Evolutionary conservation across 2,329 filamentous ascomycete species (phyloP).

Genomic region (Phyllosticta paracitricarpa): DNA sequence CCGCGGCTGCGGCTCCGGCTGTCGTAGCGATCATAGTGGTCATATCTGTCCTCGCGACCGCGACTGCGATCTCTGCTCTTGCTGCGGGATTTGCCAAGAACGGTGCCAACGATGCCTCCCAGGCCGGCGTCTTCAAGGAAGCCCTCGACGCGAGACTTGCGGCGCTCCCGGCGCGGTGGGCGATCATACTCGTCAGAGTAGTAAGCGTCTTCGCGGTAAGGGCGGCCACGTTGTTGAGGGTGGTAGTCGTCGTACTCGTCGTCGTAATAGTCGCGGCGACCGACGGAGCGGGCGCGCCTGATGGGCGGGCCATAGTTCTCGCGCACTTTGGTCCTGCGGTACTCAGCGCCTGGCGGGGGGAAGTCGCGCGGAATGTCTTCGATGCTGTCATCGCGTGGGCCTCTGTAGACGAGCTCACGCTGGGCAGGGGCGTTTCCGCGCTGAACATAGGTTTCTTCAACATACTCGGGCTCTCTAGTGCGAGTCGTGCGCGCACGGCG

Average conservation of each 20-base stretch:
- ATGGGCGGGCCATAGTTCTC: slow-evolving; percentile 36
- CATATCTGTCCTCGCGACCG: slow-evolving; percentile 34
- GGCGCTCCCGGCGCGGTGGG: slow-evolving; percentile 35
- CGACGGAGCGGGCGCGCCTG: slow-evolving; percentile 55
- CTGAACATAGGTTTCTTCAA: slow-evolving; percentile 41
- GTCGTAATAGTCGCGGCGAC: slow-evolving; percentile 48
- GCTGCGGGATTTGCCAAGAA: slow-evolving; percentile 48
- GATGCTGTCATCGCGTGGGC: slow-evolving; percentile 64
- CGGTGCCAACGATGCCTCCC: slow-evolving; percentile 41
- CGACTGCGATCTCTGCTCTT: slow-evolving; percentile 48
- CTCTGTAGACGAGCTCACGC: slow-evolving; percentile 41
- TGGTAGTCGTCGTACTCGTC: slow-evolving; percentile 49
- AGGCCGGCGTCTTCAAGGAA: slow-evolving; percentile 49
- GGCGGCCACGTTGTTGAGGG: slow-evolving; percentile 30
- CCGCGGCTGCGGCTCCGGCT: slow-evolving; percentile 42
- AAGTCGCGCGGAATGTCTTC: slow-evolving; percentile 82
- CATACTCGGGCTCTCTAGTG: slow-evolving; percentile 40
- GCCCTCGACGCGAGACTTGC: slow-evolving; percentile 53
- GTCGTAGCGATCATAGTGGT: slow-evolving; percentile 34
- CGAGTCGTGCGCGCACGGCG: slow-evolving; percentile 33
- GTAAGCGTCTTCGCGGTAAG: slow-evolving; percentile 35
- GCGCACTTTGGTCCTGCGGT: slow-evolving; percentile 36
- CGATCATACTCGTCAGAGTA: slow-evolving; percentile 36
- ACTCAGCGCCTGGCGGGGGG: slow-evolving; percentile 53
- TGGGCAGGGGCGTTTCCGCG: slow-evolving; percentile 32